Evolutionary conservation across 1,284 basidiomycete species (phyloP), one percentile per base, ranked within the genome.

Genomic region (Apiotrichum brassicae): DNA sequence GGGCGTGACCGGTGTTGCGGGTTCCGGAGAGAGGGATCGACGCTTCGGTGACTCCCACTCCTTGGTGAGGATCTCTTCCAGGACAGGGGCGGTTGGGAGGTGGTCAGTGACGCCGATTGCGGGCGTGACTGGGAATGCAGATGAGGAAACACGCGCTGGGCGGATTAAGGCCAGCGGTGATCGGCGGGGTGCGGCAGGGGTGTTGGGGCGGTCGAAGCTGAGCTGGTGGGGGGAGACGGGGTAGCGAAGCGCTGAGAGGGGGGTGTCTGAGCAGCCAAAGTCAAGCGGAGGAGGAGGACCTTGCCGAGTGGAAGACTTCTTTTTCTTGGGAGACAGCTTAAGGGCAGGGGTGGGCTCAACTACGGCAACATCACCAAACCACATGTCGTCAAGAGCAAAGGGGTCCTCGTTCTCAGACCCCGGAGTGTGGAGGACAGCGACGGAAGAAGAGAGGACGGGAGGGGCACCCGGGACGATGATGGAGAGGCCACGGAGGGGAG

Each of bases 31-130:
- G 18, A 54, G 28, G 5, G 52, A 30, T 3, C 19, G 36, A 4
- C 26, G 22, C 39, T n/a, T 46, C 7, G 51, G 38, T 6, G 38
- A 36, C 19, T 40, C 23, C 34, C 53, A 60, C 22, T 58, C 53
- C 12, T 36, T 42, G 16, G 2, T 54, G n/a, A n/a, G n/a, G n/a
- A n/a, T n/a, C n/a, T n/a, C n/a, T n/a, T n/a, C n/a, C n/a, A n/a
- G n/a, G n/a, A n/a, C n/a, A n/a, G n/a, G n/a, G n/a, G n/a, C n/a
- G n/a, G n/a, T n/a, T n/a, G n/a, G n/a, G n/a, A n/a, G n/a, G n/a
- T n/a, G n/a, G n/a, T n/a, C n/a, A n/a, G n/a, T n/a, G 34, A 2
- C 56, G 47, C 3, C 58, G 40, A 64, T 61, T 2, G 56, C 19
- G 8, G 39, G 45, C 3, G 39, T 46, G 34, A 22, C 47, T 14